Percentiles rank a stretch among this genome's conserved stretches.
phyloP scores from a whole-genome alignment of 139 green algal genomes.

The Chlamydomonas incerta region DNA sequence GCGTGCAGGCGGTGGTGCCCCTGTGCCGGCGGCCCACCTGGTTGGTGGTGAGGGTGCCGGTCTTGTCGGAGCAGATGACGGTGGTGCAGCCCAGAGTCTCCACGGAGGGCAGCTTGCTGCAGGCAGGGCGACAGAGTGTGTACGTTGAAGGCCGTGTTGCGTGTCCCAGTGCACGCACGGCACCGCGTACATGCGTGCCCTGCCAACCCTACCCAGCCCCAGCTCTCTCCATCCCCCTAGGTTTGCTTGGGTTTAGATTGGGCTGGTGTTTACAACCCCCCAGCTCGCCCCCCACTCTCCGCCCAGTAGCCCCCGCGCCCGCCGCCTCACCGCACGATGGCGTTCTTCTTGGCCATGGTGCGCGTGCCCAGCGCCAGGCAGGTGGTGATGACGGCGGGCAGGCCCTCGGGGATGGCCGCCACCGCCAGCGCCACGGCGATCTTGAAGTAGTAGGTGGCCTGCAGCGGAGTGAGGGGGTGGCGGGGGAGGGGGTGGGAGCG shows the following conservation, averaged over 20 bases:
- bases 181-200: no score
- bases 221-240: no score
- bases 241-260: no score
- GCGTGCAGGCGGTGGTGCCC: no score
- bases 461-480: neutral
- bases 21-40: no score
- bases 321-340: slow-evolving; percentile 73
- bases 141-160: no score
- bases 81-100: slow-evolving; percentile 99
- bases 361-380: slow-evolving; percentile 98
- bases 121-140: no score
- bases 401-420: slow-evolving; percentile 98
- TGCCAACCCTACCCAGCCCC: no score
- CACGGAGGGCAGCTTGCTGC: slow-evolving; percentile 91
- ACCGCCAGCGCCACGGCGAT: slow-evolving; percentile 94
- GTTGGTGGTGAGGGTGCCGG: slow-evolving; percentile 89
- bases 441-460: slow-evolving; percentile 94
- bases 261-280: no score
- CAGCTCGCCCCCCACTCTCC: no score
- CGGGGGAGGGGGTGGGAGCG: slow-evolving; percentile 37
- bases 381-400: slow-evolving; percentile 99
- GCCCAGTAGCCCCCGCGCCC: neutral
- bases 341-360: slow-evolving; percentile 94
- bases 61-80: slow-evolving; percentile 65
- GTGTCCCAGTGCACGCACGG: no score